These are phyloP conservation scores for Cercospora sojina DNA, from an alignment of 2,329 filamentous ascomycete genomes.

Conservation along the genomic window DNA sequence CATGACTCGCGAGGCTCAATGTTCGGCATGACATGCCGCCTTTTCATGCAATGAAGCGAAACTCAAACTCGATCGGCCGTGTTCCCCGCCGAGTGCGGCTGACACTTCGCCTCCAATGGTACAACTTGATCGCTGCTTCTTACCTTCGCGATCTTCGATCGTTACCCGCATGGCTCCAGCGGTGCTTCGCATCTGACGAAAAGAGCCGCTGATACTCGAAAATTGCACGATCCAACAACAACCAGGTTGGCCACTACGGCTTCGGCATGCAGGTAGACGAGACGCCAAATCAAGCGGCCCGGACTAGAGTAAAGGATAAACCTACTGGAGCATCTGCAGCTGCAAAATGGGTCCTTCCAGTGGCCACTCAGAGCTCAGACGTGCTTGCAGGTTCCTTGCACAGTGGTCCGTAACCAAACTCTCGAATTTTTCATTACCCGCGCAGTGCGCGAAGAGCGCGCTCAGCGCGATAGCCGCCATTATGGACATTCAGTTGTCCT, in stretches of 20 bases:
- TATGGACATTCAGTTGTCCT: not conserved
- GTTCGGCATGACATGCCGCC: constrained; percentile 12
- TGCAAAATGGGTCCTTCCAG: constrained; percentile 3
- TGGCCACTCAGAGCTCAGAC: constrained; percentile 5
- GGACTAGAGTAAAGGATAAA: not conserved
- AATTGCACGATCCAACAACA: not conserved
- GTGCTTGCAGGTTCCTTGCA: not conserved
- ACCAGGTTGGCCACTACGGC: constrained; percentile 11
- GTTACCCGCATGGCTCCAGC: not conserved
- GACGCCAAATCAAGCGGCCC: constrained; percentile 5
- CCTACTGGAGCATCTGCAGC: not conserved
- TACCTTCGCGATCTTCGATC: not conserved
- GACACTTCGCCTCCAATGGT: not conserved
- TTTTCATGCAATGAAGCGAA: constrained; percentile 19
- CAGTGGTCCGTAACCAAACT: not conserved
- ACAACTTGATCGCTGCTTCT: not conserved
- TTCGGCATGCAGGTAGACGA: constrained; percentile 12
- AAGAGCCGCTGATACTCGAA: not conserved
- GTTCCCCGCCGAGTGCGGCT: not conserved
- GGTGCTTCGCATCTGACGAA: not conserved
- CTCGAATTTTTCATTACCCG: constrained; percentile 2
- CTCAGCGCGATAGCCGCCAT: constrained; percentile 14
- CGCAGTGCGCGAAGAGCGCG: constrained; percentile 6
- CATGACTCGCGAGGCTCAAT: constrained; percentile 9
- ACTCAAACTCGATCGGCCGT: constrained; percentile 4